phyloP scores from a whole-genome alignment of 441 rosid genomes.

The Pelargonium fulgidum region DNA sequence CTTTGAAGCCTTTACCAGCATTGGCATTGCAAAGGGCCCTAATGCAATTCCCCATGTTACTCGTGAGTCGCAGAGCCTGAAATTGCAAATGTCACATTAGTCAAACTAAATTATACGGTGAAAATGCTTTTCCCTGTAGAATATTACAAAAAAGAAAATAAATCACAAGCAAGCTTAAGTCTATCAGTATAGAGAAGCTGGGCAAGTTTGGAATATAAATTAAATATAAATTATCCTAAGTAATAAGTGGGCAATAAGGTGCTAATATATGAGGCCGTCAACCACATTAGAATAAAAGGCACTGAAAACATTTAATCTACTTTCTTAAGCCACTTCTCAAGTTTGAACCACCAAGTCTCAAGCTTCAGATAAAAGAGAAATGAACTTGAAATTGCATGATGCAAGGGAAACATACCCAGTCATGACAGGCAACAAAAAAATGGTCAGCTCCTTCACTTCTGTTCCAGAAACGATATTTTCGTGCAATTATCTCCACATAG shows the following conservation, averaged over 20 bases:
- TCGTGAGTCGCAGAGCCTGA: conserved; percentile 60
- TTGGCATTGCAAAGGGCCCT: conserved; percentile 74
- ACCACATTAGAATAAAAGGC: neutral
- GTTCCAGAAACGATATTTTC: conserved; percentile 74
- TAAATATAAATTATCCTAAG: neutral
- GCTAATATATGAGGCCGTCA: neutral
- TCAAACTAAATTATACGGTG: conserved; percentile 5
- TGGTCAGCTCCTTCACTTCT: conserved; percentile 80
- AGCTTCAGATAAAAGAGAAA: neutral
- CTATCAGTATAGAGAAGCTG: neutral
- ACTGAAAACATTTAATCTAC: too few species aligned
- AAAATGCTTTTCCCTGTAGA: too few species aligned
- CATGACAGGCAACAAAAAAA: conserved; percentile 86
- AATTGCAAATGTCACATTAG: conserved; percentile 25
- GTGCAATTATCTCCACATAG: conserved; percentile 50
- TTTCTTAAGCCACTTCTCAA: neutral
- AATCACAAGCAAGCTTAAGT: too few species aligned
- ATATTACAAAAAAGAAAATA: neutral
- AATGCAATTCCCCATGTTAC: conserved; percentile 50
- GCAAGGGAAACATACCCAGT: conserved; percentile 63
- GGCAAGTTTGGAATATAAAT: neutral
- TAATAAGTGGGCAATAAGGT: neutral
- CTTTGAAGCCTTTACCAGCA: conserved; percentile 59
- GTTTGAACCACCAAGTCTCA: neutral
- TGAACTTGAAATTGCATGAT: conserved; percentile 8